Percentiles rank a stretch among this genome's conserved stretches.
Evolutionary conservation across 345 rosid species (phyloP).

Genomic region (Acer negundo): DNA sequence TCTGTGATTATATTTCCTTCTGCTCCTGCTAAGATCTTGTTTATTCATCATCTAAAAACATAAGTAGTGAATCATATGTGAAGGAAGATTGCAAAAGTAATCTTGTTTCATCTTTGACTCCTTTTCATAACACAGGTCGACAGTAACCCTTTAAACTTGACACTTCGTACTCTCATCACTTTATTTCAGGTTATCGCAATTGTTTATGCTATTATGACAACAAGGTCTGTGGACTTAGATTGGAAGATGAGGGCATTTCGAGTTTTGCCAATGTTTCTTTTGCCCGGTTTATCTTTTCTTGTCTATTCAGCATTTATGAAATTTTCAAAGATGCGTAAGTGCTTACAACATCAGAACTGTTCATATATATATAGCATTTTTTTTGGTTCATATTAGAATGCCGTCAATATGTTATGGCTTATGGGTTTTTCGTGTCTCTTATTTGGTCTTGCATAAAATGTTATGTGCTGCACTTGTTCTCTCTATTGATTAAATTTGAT

Average conservation of each 20-base stretch:
- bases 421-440: background rate
- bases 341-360: background rate
- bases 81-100: background rate
- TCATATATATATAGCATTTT: background rate
- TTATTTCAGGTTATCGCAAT: conserved; percentile 62
- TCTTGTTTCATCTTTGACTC: background rate
- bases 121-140: background rate
- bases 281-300: conserved; percentile 59
- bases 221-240: conserved; percentile 57
- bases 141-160: background rate
- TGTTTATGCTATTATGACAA: conserved; percentile 64
- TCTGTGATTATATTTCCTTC: background rate
- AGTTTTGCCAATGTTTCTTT: conserved; percentile 67
- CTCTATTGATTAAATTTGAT: background rate
- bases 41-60: background rate
- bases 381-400: too few relatives aligned
- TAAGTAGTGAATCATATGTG: background rate
- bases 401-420: too few relatives aligned
- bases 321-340: conserved; percentile 72
- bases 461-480: background rate
- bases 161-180: background rate
- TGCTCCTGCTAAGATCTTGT: background rate
- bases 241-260: conserved; percentile 74
- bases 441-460: background rate
- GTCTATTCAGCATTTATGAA: conserved; percentile 51